Evolutionary conservation across 805 yeast genomes (phyloP).

Genomic region (Pichia thaimueangensis): DNA sequence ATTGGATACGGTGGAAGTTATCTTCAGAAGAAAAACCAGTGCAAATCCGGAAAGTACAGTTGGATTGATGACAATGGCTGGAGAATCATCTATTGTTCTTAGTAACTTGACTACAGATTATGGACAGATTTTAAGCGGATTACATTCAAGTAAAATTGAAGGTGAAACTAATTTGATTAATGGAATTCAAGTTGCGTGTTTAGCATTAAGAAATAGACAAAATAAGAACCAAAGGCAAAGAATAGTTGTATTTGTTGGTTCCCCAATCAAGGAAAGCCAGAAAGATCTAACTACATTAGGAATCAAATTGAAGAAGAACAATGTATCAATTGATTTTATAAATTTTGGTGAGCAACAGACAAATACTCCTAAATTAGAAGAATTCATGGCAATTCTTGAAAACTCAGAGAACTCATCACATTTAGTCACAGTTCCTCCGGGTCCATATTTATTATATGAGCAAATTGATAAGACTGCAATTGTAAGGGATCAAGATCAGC

Average conservation of each 20-base stretch:
- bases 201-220: constrained; percentile 94
- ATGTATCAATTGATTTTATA: constrained; percentile 80
- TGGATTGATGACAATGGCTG: constrained; percentile 85
- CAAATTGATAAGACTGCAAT: constrained; percentile 72
- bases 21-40: constrained; percentile 79
- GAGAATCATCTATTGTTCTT: constrained; percentile 78
- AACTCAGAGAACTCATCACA: constrained; percentile 55
- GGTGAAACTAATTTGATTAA: constrained; percentile 67
- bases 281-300: constrained; percentile 78
- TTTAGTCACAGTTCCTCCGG: constrained; percentile 81
- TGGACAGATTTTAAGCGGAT: constrained; percentile 78
- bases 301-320: constrained; percentile 88
- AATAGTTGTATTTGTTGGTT: constrained; percentile 82
- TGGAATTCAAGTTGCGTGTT: constrained; percentile 87
- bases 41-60: constrained; percentile 93
- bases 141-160: constrained; percentile 68
- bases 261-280: constrained; percentile 67
- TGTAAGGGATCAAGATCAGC: constrained; percentile 56
- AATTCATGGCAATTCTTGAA: constrained; percentile 58
- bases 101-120: constrained; percentile 82
- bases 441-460: constrained; percentile 79
- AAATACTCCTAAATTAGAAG: constrained; percentile 74
- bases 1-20: constrained; percentile 77
- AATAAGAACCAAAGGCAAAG: constrained; percentile 89
- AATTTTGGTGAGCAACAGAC: constrained; percentile 84